Conservation (phyloP, 495 filamentous ascomycete genomes). For the Delitschia confertaspora region DNA sequence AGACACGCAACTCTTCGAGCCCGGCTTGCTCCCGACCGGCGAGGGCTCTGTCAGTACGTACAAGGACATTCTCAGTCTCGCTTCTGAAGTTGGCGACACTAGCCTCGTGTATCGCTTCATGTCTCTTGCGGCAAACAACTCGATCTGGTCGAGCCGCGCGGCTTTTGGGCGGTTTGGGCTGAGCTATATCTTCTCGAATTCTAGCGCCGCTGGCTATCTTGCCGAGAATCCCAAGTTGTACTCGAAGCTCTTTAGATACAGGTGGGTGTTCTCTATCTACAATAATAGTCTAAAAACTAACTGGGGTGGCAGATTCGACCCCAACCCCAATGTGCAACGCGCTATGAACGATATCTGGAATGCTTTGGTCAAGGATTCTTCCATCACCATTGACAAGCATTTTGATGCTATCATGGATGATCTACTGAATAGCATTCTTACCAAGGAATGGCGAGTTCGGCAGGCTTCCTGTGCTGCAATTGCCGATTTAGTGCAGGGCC, state of each 20-base stretch:
- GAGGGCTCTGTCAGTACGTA: slow-evolving; percentile 88
- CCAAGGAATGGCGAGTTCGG: slow-evolving; percentile 84
- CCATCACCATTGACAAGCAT: slow-evolving; percentile 58
- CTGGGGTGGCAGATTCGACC: slow-evolving; percentile 56
- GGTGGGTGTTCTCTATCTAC: slow-evolving; percentile 27
- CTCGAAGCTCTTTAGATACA: slow-evolving; percentile 85
- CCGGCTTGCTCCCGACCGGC: slow-evolving; percentile 83
- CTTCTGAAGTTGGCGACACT: slow-evolving; percentile 87
- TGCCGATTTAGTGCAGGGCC: slow-evolving; percentile 70
- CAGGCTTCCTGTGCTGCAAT: slow-evolving; percentile 89
- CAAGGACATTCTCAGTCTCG: slow-evolving; percentile 87
- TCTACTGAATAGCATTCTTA: slow-evolving; percentile 72
- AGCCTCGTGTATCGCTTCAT: slow-evolving; percentile 95
- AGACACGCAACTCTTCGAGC: slow-evolving; percentile 88
- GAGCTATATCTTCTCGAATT: slow-evolving; percentile 81
- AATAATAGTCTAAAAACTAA: neutral
- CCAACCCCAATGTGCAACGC: slow-evolving; percentile 79
- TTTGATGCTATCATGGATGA: slow-evolving; percentile 83
- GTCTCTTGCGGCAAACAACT: slow-evolving; percentile 87
- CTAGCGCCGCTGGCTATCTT: slow-evolving; percentile 62
- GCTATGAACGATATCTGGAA: slow-evolving; percentile 98
- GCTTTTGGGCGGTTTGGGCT: slow-evolving; percentile 92
- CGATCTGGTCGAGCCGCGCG: slow-evolving; percentile 89
- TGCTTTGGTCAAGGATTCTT: slow-evolving; percentile 76
- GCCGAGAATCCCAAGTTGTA: slow-evolving; percentile 83